Evolutionary conservation across 768 basidiomycete species (phyloP).

Genomic region (Tulasnella calospora): DNA sequence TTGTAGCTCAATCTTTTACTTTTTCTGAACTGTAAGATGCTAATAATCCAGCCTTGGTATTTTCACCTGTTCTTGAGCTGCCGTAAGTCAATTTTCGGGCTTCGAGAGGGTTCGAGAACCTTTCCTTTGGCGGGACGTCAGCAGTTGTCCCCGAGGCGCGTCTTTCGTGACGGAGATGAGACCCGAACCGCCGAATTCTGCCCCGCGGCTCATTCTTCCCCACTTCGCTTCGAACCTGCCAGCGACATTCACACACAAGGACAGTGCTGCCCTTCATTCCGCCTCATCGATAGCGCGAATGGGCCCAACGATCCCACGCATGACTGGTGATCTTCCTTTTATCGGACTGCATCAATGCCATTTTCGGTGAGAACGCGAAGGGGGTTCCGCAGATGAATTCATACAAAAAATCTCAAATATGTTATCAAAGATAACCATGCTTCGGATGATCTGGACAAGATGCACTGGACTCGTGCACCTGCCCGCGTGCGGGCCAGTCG

Average conservation of each 20-base stretch:
- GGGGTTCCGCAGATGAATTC: neutral
- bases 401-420: neutral
- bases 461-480: neutral
- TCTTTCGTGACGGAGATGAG: neutral
- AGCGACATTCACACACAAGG: neutral
- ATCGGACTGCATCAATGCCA: slow-evolving; percentile 2
- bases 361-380: neutral
- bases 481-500: neutral
- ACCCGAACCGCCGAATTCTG: slow-evolving; percentile 2
- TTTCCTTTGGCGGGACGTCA: neutral
- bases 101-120: neutral
- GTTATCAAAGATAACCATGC: neutral
- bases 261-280: neutral
- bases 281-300: neutral
- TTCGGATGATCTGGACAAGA: neutral
- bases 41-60: neutral
- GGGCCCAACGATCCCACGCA: neutral
- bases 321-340: neutral
- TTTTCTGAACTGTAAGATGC: neutral
- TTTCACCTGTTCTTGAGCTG: neutral
- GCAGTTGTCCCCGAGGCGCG: slow-evolving; percentile 3
- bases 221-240: slow-evolving; percentile 1
- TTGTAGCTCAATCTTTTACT: neutral
- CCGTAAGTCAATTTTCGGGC: neutral
- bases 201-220: neutral